Evolutionary conservation across 2,329 filamentous ascomycete genomes (phyloP), one percentile per base, ranked within the genome.

Genomic region (Phoma sp.): DNA sequence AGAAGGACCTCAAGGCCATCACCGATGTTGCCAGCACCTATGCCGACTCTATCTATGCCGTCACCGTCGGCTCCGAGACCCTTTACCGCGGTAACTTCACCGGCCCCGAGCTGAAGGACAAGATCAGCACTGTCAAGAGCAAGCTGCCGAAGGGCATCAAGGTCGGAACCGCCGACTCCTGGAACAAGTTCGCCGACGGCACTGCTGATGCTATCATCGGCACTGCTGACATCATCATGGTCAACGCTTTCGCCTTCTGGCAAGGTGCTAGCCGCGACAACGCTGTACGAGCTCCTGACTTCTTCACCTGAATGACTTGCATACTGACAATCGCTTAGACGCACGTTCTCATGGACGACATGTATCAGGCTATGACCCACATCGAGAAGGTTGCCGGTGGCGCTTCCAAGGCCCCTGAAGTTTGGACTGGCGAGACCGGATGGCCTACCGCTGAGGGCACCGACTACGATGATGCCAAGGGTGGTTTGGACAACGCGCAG

Each of bases 241-340:
- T 83, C 70, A 90, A 90, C 68, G 88, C 85, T 24, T 90, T 90
- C 70, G 82, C 85, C 29, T 90, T 89, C 80, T 90, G 88, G 88
- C 88, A 90, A 72, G 86, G 82, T 37, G 81, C 82, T 68, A 76
- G 77, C 40, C 82, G 82, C 58, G 75, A 77, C 52, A 84, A 87
- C 64, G 46, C 40, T 24, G 46, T 37, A 32, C 5, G 10, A 27
- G 6, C 13, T 11, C 10, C 14, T 9, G 27, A 7, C 6, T 4
- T 11, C 10, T 13, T 2, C 11, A 14, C 6, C 2, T 13, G 14
- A 11, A 4, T 3, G 27, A 7, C 3, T 30, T 5, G 7, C 1
- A 41, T 36, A 9, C 38, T 49, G 13, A 49, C n/a, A 7, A 8
- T 6, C 4, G 6, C 7, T n/a, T 36, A 30, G 40, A 83, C 83